Base-by-base conservation (phyloP, 768 basidiomycete species). In the Dentipellis fragilis region DNA sequence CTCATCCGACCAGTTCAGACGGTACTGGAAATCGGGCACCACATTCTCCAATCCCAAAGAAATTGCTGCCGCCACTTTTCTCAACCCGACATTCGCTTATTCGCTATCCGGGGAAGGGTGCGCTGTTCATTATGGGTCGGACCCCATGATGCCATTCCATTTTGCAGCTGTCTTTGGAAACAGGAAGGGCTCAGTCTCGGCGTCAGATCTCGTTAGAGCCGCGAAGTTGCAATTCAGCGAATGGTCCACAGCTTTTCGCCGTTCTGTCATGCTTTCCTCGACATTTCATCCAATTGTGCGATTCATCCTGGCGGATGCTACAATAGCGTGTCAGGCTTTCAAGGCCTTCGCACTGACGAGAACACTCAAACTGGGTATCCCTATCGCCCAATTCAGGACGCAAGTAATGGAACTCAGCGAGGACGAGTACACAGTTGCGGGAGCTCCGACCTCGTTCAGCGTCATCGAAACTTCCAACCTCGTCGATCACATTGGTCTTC, bases 381-480 rank as follows among this genome's bases (percentile, higher is more conserved):
- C 67, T 5, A 55, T 71, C 7, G 73, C 72, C 49, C 57, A 66
- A 14, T 45, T 22, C 39, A 34, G 60, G 42, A 64, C 1, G 64
- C 65, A 3, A 78, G 74, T 75, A 71, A 70, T 10, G 62, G 64
- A 0, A 49, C 64, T 0, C 2, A 45, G 16, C 14, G 19, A 19
- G 42, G 65, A 59, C 10, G 70, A 72, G 51, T 75, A 76, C 58
- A 51, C 53, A 6, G 23, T 40, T 3, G 19, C 49, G 11, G 21
- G 54, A 2, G 68, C 69, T 4, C 76, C 77, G 1, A 36, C 64
- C 9, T 48, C 55, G 1, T 80, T 79, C 59, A 67, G 73, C 56
- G 68, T 76, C 53, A 74, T 80, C 36, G 77, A 80, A 36, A 74
- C 78, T 0, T 79, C 78, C 19, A 79, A 80, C 55, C 65, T 80